A percentile compares a stretch with the other conserved stretches of the same genome.
phyloP scores from a whole-genome alignment of 2,329 filamentous ascomycete species.

The Apiospora phragmitis region DNA sequence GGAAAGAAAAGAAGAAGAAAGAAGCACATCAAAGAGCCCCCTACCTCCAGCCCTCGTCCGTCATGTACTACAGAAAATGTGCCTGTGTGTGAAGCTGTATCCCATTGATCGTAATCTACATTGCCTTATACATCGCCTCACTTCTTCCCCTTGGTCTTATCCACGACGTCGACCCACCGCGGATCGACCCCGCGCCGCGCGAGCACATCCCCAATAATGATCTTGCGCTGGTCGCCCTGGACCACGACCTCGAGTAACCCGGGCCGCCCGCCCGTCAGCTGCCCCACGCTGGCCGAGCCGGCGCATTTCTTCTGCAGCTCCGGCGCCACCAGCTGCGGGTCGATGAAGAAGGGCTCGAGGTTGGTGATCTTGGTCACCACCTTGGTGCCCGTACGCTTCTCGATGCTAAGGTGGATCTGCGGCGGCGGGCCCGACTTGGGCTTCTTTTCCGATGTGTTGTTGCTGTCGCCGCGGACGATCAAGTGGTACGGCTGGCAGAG shows the following conservation, averaged over 20 bases:
- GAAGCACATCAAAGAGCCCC: too few species aligned
- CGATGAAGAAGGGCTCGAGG: conserved; percentile 61
- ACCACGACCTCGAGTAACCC: conserved; percentile 65
- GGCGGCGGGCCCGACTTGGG: conserved; percentile 61
- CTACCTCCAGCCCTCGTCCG: too few species aligned
- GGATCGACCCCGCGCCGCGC: conserved; percentile 57
- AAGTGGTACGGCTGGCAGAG: conserved; percentile 12
- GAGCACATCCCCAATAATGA: conserved; percentile 56
- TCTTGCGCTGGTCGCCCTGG: conserved; percentile 65
- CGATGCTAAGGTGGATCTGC: conserved; percentile 59
- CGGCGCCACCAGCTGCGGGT: conserved; percentile 60
- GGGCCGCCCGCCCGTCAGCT: conserved; percentile 59
- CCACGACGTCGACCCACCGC: conserved; percentile 63
- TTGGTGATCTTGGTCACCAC: conserved; percentile 63
- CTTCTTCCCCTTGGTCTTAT: conserved; percentile 65
- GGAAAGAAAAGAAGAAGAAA: too few species aligned
- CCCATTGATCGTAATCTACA: too few species aligned
- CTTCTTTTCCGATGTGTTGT: conserved; percentile 39
- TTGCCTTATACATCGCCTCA: too few species aligned
- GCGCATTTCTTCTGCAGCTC: conserved; percentile 69
- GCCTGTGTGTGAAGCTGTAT: too few species aligned
- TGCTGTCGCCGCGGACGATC: conserved; percentile 4
- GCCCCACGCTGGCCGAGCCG: conserved; percentile 65
- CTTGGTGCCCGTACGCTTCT: conserved; percentile 67
- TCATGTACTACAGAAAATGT: too few species aligned